Base-by-base conservation (phyloP, 2,329 filamentous ascomycete genomes). In the Venturia carpophila region DNA sequence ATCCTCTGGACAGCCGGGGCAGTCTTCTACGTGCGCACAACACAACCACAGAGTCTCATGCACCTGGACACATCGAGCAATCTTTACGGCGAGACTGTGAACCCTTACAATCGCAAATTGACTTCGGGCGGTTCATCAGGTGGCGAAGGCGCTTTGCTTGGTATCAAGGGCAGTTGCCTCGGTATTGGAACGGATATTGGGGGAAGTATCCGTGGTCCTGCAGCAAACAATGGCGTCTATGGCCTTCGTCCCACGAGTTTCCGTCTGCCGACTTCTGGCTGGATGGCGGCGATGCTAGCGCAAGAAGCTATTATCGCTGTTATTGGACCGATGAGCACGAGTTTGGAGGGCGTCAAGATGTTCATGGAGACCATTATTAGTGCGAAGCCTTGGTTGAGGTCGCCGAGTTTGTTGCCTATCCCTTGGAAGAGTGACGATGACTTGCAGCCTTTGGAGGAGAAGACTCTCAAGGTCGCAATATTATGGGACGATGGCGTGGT, bases 401-500 rank as follows among this genome's bases (percentile, higher is more conserved):
- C 87, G 66, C 80, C 84, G 0, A 80, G 80, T n/a, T 80, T 85
- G 45, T 70, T 86, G 1, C 84, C 84, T 0, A 79, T 87, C 30
- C 82, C 83, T 0, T 88, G 85, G 84, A 73, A 80, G 7, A 43
- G 69, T 1, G 71, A 72, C 43, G 66, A 63, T 43, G 47, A 62
- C 1, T 41, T 64, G 4, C 7, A 30, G 19, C 47, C 34, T 67
- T 43, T 34, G 17, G 56, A 61, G 68, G 69, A 45, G 63, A 45
- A 64, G 69, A 72, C 73, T 64, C 72, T 89, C 30, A 82, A 77
- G 55, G 76, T 90, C 64, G 87, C 78, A 5, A 81, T 90, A 41
- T 78, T 89, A 73, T 85, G 82, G 81, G 77, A 87, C 72, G 88
- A 90, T 71, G 83, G 82, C 11, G 78, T 86, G 62, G 86, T 88